Percentiles rank a stretch among this genome's conserved stretches.
Conservation (phyloP, 805 yeast genomes). For the Candida insectalens region DNA sequence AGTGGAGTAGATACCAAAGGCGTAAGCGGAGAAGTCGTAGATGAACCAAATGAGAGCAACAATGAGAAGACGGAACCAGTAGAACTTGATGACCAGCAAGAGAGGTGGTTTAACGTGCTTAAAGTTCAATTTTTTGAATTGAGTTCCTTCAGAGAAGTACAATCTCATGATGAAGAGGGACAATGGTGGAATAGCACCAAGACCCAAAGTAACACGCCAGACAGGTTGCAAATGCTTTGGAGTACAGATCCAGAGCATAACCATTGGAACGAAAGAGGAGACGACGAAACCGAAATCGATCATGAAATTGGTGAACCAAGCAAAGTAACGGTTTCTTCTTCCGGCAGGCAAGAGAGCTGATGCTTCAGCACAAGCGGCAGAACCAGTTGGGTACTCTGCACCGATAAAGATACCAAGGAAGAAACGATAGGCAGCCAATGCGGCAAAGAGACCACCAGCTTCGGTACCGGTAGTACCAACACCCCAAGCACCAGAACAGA, state of each 20-base stretch:
- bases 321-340: slow-evolving; percentile 78
- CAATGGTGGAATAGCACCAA: slow-evolving; percentile 85
- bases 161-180: slow-evolving; percentile 69
- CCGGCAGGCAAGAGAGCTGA: slow-evolving; percentile 72
- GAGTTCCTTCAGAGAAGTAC: slow-evolving; percentile 63
- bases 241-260: slow-evolving; percentile 74
- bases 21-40: slow-evolving; percentile 81
- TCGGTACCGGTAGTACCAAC: slow-evolving; percentile 38
- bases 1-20: slow-evolving; percentile 79
- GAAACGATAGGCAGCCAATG: slow-evolving; percentile 75
- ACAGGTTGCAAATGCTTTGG: slow-evolving; percentile 63
- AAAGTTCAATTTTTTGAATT: slow-evolving; percentile 63
- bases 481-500: slow-evolving; percentile 88
- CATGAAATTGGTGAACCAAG: slow-evolving; percentile 82
- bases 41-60: slow-evolving; percentile 83
- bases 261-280: slow-evolving; percentile 78
- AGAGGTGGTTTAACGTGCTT: slow-evolving; percentile 58
- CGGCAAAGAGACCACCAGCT: slow-evolving; percentile 71
- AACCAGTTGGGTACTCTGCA: slow-evolving; percentile 90
- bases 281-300: slow-evolving; percentile 83
- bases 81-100: slow-evolving; percentile 59
- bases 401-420: slow-evolving; percentile 90
- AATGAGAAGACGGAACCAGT: slow-evolving; percentile 69
- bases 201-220: slow-evolving; percentile 86
- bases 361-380: slow-evolving; percentile 91